Base-by-base conservation (phyloP, 805 yeast species). In the Suhomyces prunicola region DNA sequence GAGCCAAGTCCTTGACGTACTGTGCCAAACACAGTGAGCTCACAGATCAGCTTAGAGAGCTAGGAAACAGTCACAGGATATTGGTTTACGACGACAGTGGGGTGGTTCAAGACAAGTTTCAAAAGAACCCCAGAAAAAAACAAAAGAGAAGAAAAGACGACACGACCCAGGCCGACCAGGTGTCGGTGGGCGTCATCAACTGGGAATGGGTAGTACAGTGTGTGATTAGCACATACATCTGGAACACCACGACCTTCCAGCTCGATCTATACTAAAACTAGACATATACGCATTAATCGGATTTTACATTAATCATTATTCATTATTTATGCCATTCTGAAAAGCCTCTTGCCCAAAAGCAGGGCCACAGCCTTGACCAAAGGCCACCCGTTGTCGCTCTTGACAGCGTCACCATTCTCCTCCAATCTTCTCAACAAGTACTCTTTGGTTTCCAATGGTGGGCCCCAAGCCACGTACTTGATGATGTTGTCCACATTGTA, bases 391-490 rank as follows among this genome's bases (percentile, higher is more conserved):
- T 85, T 86, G 69, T 88, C 94, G 52, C 79, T 79, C 75, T 93
- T 85, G 6, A 90, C 96, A 8, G 97, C 96, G 70, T 92, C 97
- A 23, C 97, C 97, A 66, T 92, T 92, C 74, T 92, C 98, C 74
- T 92, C 97, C 57, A 92, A 77, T 73, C 98, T 83, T 77, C 98
- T 85, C 57, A 86, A 76, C 56, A 92, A 73, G 67, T 92, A 92
- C 61, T 90, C 96, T 74, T 89, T 90, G 54, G 97, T 91, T 73
- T 93, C 97, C 60, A 83, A 72, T 52, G 96, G 96, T 33, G 97
- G 97, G 8, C 97, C 97, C 97, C 97, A 92, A 15, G 97, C 96
- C 57, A 92, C 97, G 67, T 93, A 92, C 73, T 93, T 93, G 72
- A 93, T 86, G 50, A 92, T 86, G 64, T 90, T 90, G 56, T 79